Base-by-base conservation (phyloP, 148 eudicot genomes). In the Silene conica region DNA sequence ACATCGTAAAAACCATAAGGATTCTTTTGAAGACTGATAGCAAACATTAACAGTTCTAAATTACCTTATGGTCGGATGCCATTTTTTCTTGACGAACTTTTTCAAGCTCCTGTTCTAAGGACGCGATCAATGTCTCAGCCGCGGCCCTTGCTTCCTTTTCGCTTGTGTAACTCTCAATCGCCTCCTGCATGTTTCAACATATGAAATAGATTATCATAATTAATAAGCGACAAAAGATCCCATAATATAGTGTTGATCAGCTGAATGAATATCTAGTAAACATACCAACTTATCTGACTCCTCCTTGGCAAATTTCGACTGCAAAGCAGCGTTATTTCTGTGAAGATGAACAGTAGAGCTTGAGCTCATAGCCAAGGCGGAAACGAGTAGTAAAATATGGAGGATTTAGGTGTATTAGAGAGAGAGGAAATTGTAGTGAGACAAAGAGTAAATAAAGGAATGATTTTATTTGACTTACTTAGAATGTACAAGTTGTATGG, bases 211-310 rank as follows among this genome's bases (percentile, higher is more conserved):
- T 26, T 14, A 52, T 5, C 15, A 25, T 21, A 52, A 13, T 50
- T 50, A 2, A 38, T 7, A 38, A 8, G 7, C 43, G 21, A 50
- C 38, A 25, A 69, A 38, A 52, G 9, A 25, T 18, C 41, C 8
- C 20, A 16, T 1, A 4, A 25, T 0, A 22, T 0, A 6, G 5
- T 23, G 52, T 16, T 7, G 16, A 25, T 59, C 38, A 13, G 16
- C 43, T 14, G 60, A 52, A 3, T 23, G 59, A 50, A 52, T 25
- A 52, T 52, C 41, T 6, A 52, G 60, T 20, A 26, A 16, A 28
- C 86, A 72, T 83, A 90, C 96, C 87, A 81, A 26, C 74, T 90
- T 90, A 73, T 80, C 87, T 0, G 82, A 83, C 76, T 83, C 86
- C 78, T 86, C 87, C 59, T 81, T 87, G n/a, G 83, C 75, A 19